These are phyloP conservation scores for Ilyonectria mors-panacis DNA, from an alignment of 2,329 filamentous ascomycete species.

Conservation along the genomic window DNA sequence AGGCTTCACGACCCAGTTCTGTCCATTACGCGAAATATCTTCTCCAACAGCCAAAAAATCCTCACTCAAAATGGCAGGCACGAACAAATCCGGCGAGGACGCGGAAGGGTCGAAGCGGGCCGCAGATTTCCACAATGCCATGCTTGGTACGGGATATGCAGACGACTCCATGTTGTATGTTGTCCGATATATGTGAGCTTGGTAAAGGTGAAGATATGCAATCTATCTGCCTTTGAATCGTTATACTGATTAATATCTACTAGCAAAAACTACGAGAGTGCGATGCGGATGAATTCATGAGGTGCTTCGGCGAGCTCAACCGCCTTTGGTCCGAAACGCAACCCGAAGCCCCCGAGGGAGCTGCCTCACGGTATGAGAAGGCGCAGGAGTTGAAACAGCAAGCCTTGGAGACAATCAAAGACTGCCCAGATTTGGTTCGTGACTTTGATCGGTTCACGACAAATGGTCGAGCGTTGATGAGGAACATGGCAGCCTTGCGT, in stretches of 20 bases:
- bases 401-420: constrained; percentile 44
- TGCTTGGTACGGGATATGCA: constrained; percentile 48
- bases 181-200: constrained; percentile 44
- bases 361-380: constrained; percentile 24
- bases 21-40: no score
- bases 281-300: constrained; percentile 46
- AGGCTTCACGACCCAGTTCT: neutral
- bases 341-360: constrained; percentile 13
- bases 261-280: constrained; percentile 45
- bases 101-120: constrained; percentile 45
- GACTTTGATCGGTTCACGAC: constrained; percentile 48
- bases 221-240: neutral
- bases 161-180: constrained; percentile 51
- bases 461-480: constrained; percentile 33
- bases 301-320: constrained; percentile 33
- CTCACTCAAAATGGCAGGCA: constrained; percentile 5
- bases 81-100: constrained; percentile 19
- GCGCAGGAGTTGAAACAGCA: constrained; percentile 40
- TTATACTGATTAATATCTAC: neutral
- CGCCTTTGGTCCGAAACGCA: constrained; percentile 29
- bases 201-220: constrained; percentile 40
- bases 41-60: no score
- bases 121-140: constrained; percentile 45
- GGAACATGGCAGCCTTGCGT: constrained; percentile 6
- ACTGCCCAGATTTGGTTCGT: constrained; percentile 46